phyloP scores from a whole-genome alignment of 768 basidiomycete genomes.

The Cystobasidium tubakii region DNA sequence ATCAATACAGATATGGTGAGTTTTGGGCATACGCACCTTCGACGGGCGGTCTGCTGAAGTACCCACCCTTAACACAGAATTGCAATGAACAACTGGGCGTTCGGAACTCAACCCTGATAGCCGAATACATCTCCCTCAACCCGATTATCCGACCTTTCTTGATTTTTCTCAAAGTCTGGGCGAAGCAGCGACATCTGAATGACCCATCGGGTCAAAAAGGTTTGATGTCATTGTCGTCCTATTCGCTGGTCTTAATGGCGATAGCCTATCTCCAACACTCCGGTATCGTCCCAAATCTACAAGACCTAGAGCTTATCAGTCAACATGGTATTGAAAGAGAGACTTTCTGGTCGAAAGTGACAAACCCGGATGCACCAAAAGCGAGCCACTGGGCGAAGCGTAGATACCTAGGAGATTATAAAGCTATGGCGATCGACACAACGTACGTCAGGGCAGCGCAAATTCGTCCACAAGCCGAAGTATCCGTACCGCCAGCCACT shows the following conservation, averaged over 20 bases:
- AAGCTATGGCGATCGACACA: constrained; percentile 31
- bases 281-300: constrained; percentile 43
- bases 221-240: constrained; percentile 58
- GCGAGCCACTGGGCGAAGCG: constrained; percentile 2
- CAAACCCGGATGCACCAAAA: constrained; percentile 12
- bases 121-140: constrained; percentile 55
- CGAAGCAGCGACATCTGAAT: constrained; percentile 57
- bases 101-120: constrained; percentile 54
- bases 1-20: constrained; percentile 41
- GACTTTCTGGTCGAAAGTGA: constrained; percentile 38
- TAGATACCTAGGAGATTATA: constrained; percentile 25
- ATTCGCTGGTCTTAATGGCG: constrained; percentile 60
- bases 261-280: constrained; percentile 57
- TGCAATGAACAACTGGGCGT: constrained; percentile 61
- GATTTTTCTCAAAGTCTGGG: constrained; percentile 59
- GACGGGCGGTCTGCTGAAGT: no score
- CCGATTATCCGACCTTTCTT: constrained; percentile 53
- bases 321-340: neutral
- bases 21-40: constrained; percentile 49
- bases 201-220: constrained; percentile 48
- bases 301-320: constrained; percentile 38
- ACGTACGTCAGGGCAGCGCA: constrained; percentile 10
- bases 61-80: no score
- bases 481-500: neutral
- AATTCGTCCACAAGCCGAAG: neutral